A percentile compares a stretch with the other conserved stretches of the same genome.
Conservation (phyloP, 352 stramenopile genomes). For the Phytophthora boehmeriae region DNA sequence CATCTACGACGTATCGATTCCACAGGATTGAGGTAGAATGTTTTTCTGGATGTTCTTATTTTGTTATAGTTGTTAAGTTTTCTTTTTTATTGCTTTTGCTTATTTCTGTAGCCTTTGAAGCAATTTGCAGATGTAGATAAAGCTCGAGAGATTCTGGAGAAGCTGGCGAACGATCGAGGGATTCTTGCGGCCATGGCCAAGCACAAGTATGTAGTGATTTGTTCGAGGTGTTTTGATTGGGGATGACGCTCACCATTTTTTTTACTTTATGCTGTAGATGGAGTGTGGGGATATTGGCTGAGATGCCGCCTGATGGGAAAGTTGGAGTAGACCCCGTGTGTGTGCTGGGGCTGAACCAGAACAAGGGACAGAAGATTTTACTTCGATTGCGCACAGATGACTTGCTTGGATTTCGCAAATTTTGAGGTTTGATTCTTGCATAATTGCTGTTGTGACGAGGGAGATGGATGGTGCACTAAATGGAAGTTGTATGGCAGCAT, state of each 20-base stretch:
- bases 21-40: constrained; percentile 53
- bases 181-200: constrained; percentile 90
- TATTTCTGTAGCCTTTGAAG: constrained; percentile 34
- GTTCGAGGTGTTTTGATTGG: not conserved
- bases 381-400: constrained; percentile 95
- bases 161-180: constrained; percentile 86
- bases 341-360: constrained; percentile 94
- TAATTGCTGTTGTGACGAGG: not conserved
- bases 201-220: constrained; percentile 63
- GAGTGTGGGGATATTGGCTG: constrained; percentile 84
- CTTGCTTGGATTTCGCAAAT: constrained; percentile 92
- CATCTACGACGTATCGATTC: constrained; percentile 65
- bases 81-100: no score
- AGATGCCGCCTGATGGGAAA: constrained; percentile 92
- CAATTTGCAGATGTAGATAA: constrained; percentile 58
- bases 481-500: constrained; percentile 50
- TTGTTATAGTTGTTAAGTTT: no score
- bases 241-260: constrained; percentile 3
- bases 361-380: constrained; percentile 94
- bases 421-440: constrained; percentile 58
- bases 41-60: no score
- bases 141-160: constrained; percentile 82
- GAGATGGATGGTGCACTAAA: not conserved
- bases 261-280: constrained; percentile 46
- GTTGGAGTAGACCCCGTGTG: constrained; percentile 89